phyloP scores from a whole-genome alignment of 2,329 filamentous ascomycete genomes.

The Ilyonectria sp. region DNA sequence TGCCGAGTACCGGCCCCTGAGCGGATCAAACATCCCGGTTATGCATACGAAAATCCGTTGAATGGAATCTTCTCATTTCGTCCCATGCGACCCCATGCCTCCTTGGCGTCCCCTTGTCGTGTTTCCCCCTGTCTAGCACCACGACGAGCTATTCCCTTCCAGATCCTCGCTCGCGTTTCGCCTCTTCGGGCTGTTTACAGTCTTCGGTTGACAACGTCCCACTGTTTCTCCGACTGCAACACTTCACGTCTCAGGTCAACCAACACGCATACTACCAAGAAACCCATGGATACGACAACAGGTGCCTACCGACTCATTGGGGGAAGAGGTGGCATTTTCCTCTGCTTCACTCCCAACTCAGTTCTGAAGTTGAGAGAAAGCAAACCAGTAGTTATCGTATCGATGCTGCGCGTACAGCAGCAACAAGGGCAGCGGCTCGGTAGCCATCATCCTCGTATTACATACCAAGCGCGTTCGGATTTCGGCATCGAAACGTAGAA shows the following conservation, averaged over 20 bases:
- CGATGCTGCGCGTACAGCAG: neutral
- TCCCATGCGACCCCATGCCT: neutral
- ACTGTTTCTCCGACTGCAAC: constrained; percentile 12
- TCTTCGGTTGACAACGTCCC: constrained; percentile 4
- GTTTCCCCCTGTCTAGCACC: neutral
- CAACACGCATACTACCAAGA: too few species aligned
- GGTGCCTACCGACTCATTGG: neutral
- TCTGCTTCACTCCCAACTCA: neutral
- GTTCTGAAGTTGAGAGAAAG: neutral
- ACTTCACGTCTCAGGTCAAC: constrained; percentile 13
- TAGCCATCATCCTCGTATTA: neutral
- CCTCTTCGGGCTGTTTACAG: neutral
- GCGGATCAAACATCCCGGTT: neutral
- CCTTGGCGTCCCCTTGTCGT: neutral
- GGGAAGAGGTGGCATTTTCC: neutral
- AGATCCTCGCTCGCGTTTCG: neutral
- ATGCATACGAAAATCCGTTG: neutral
- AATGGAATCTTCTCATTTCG: constrained; percentile 3
- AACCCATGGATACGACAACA: constrained; percentile 2
- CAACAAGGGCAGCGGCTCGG: neutral
- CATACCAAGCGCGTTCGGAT: too few species aligned
- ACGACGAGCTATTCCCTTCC: neutral
- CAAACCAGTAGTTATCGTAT: neutral
- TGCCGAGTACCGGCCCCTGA: neutral
- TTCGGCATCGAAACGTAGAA: neutral